Conservation (phyloP, 1,284 basidiomycete species). For the Irpex sp. region DNA sequence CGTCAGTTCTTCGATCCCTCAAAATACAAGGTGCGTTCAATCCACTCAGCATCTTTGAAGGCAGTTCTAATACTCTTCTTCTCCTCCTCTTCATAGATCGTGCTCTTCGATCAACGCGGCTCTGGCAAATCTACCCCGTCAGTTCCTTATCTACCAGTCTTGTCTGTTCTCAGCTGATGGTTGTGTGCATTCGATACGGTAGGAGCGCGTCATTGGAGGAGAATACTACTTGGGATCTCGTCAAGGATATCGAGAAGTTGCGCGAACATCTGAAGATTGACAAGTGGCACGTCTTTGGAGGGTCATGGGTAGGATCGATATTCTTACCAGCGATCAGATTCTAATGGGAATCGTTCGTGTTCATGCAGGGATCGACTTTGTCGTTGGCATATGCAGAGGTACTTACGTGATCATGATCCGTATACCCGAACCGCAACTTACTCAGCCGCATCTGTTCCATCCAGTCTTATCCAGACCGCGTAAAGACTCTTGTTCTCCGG, state of each 20-base stretch:
- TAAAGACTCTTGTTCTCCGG: constrained; percentile 83
- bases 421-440: too few species aligned
- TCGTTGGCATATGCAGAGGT: constrained; percentile 86
- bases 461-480: constrained; percentile 77
- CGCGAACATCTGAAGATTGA: constrained; percentile 64
- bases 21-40: constrained; percentile 65
- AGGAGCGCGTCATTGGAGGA: constrained; percentile 76
- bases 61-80: neutral
- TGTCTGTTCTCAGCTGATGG: neutral
- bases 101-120: constrained; percentile 84
- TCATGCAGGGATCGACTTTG: constrained; percentile 80
- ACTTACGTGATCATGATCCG: neutral
- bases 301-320: constrained; percentile 67
- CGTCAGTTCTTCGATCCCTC: constrained; percentile 79
- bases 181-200: neutral
- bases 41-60: too few species aligned
- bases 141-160: constrained; percentile 20
- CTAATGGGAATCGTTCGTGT: neutral
- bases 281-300: constrained; percentile 93
- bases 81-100: constrained; percentile 43
- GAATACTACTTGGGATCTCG: constrained; percentile 95
- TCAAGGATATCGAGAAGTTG: constrained; percentile 85
- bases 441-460: neutral
- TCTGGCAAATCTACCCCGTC: constrained; percentile 84
- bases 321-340: neutral